Evolutionary conservation across 2,329 filamentous ascomycete genomes (phyloP), one percentile per base, ranked within the genome.

Genomic region (Aspergillus transmontanensis): DNA sequence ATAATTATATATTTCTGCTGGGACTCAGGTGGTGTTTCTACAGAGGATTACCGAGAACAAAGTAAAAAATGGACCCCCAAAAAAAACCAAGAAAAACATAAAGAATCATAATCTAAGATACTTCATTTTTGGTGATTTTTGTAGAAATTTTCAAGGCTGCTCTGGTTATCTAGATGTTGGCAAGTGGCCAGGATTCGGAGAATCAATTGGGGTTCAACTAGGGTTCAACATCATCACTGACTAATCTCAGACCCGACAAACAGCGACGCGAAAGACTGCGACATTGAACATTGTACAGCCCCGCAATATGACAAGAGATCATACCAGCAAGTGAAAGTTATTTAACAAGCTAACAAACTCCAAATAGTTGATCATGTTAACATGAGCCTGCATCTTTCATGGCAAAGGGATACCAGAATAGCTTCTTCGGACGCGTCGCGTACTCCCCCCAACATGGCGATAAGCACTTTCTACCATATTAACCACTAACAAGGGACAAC

Each of bases 101-200:
- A n/a, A n/a, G 7, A 10, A 0, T 9, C 14, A 10, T 10, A 41
- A 9, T 0, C 1, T n/a, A 19, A 0, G 6, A 7, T 41, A n/a
- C 16, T 41, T 9, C 9, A 9, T n/a, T 14, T 46, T 23, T 46
- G n/a, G 6, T 14, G 9, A 46, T 23, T 46, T 46, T 12, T 23
- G 4, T 12, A 23, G 14, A 12, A 46, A 12, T 5, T 46, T 21
- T 5, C 4, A 6, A 46, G 23, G 43, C 1, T 23, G 9, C 7
- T n/a, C 41, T 4, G 41, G 2, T 11, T 46, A 46, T 12, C 10
- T 46, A 4, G 43, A 21, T 46, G n/a, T 9, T 41, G 16, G 16
- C 6, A n/a, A 41, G n/a, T 41, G 3, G 39, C 19, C 2, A 41
- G 43, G 10, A 46, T 23, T 23, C n/a, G 10, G 9, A 46, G 34